Evolutionary conservation across 2,329 filamentous ascomycete species (phyloP), one percentile per base, ranked within the genome.

Genomic region (Sclerotinia sclerotiorum): DNA sequence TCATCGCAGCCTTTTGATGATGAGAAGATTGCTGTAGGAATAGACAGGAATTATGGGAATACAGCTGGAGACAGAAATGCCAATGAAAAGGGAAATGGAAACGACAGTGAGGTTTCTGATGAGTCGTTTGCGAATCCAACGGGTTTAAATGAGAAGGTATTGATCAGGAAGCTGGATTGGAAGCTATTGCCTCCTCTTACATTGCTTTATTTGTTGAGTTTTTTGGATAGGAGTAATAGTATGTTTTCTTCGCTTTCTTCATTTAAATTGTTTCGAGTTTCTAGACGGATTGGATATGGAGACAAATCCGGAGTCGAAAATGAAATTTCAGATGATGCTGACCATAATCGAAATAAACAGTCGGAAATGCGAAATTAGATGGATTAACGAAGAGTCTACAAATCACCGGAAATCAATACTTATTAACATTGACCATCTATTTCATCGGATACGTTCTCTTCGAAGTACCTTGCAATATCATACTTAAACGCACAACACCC

Each of bases 341-440:
- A 54, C 56, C 68, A 1, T 67, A 32, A 24, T 35, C 44, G 7
- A 57, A 21, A 76, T 79, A 69, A 76, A 74, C 39, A 89, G 84
- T 87, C 27, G 85, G 84, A 32, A 88, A 88, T 70, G 86, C 85
- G 0, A 81, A 81, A 61, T 82, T 88, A 24, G 85, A 87, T 71
- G 85, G 85, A 39, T 80, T 88, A 58, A 77, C 84, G 0, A 77
- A 74, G 5, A 84, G 87, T 72, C 70, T 87, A 4, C 65, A 82
- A 57, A 87, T 87, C 79, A 83, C 83, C 35, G 86, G 84, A 0
- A 84, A 88, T 57, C 82, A 90, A 72, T 91, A 91, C 68, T 80
- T 90, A 0, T 88, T 85, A 0, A 87, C 87, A 1, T 75, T 91
- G 52, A 90, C 88, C 0, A 76, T 91, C 0, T 91, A 90, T 76